Conservation (phyloP, 2,329 filamentous ascomycete genomes). For the Colletotrichum lupini region DNA sequence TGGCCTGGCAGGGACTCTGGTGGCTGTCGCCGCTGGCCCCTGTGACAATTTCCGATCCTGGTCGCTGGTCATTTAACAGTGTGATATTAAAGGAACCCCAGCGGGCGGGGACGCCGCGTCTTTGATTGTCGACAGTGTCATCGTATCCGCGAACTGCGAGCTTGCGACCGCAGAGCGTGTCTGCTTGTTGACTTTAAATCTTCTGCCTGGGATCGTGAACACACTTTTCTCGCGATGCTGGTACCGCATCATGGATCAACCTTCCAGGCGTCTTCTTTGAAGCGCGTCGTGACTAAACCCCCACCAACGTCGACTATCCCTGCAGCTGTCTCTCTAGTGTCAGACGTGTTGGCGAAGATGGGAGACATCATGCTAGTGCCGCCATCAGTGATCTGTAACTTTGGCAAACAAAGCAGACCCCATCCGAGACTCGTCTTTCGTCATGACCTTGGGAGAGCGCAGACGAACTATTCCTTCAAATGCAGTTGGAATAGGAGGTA, state of each 20-base stretch:
- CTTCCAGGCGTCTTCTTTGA: neutral
- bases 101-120: constrained; percentile 3
- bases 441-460: neutral
- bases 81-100: constrained; percentile 21
- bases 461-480: neutral
- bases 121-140: neutral
- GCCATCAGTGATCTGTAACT: neutral
- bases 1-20: constrained; percentile 10
- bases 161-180: neutral
- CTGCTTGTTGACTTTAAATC: neutral
- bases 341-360: neutral
- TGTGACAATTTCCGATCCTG: constrained; percentile 30
- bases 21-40: constrained; percentile 3
- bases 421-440: neutral
- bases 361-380: neutral
- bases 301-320: neutral
- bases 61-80: constrained; percentile 27
- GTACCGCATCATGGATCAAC: neutral
- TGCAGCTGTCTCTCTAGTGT: neutral
- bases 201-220: neutral
- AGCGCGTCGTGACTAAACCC: neutral
- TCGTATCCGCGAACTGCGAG: neutral
- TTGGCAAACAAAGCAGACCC: neutral
- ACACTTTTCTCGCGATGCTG: neutral
- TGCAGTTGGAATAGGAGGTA: neutral